Percentiles rank a stretch among this genome's conserved stretches.
Evolutionary conservation across 2,329 filamentous ascomycete genomes (phyloP).

Genomic region (Verticillium nonalfalfae): DNA sequence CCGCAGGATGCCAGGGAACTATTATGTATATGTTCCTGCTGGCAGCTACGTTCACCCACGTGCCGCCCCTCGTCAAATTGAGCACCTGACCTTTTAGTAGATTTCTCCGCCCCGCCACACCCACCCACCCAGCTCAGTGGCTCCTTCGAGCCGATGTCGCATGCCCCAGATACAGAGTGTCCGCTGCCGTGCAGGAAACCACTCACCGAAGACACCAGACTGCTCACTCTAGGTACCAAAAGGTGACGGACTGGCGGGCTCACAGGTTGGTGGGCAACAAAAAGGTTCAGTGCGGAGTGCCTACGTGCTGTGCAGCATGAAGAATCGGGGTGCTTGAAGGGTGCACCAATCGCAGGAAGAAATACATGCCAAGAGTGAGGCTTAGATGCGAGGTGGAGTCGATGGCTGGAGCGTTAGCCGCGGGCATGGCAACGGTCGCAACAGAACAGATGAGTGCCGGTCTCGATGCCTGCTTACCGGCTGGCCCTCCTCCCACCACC

Average conservation of each 20-base stretch:
- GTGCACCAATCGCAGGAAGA: background rate
- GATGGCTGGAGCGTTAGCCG: background rate
- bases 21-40: too few species aligned
- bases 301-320: background rate
- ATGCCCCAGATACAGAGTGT: background rate
- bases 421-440: background rate
- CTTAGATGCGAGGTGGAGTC: slow-evolving; percentile 1
- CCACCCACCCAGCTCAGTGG: background rate
- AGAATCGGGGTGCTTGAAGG: background rate
- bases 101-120: background rate
- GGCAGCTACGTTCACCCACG: too few species aligned
- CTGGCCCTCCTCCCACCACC: background rate
- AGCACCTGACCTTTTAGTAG: too few species aligned
- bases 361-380: background rate
- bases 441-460: background rate
- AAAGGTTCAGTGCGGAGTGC: background rate
- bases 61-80: too few species aligned
- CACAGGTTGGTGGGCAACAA: background rate
- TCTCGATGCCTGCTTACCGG: background rate
- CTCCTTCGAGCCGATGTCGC: background rate
- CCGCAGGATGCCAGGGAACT: too few species aligned
- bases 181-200: background rate
- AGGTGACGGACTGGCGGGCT: too few species aligned
- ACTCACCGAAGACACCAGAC: background rate
- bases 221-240: background rate